These are phyloP conservation scores for Agrocybe pediades DNA, from an alignment of 768 basidiomycete genomes.

Conservation along the genomic window DNA sequence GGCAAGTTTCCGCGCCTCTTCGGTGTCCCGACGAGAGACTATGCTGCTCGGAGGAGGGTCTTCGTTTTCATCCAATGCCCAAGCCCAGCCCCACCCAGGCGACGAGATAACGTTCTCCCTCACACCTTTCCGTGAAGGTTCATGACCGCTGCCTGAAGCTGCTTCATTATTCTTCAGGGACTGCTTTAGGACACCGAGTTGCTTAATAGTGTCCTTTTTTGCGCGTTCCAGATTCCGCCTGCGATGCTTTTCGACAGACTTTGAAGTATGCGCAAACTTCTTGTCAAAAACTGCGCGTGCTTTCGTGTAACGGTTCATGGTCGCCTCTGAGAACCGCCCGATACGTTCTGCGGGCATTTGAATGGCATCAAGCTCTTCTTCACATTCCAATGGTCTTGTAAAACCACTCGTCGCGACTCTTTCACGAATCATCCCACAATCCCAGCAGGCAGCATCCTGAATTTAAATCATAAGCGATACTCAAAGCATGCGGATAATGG, in stretches of 20 bases:
- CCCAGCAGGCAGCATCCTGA: constrained; percentile 39
- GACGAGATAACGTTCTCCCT: constrained; percentile 42
- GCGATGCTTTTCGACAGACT: constrained; percentile 68
- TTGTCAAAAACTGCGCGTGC: constrained; percentile 61
- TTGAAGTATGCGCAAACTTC: constrained; percentile 61
- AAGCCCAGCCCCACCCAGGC: constrained; percentile 78
- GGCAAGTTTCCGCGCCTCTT: constrained; percentile 73
- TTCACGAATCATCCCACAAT: constrained; percentile 84
- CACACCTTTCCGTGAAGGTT: constrained; percentile 10
- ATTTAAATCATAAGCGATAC: background rate
- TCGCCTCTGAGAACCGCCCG: constrained; percentile 74
- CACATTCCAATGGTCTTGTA: constrained; percentile 80
- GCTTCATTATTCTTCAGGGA: constrained; percentile 29
- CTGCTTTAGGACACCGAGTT: constrained; percentile 51
- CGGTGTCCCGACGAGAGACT: constrained; percentile 85
- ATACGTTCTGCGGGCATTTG: constrained; percentile 64
- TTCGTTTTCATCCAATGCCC: constrained; percentile 81
- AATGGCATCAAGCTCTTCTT: constrained; percentile 65
- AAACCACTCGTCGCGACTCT: constrained; percentile 81
- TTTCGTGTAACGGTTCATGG: constrained; percentile 75
- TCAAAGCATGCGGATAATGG: background rate
- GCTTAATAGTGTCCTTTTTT: constrained; percentile 59
- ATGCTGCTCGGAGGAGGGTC: constrained; percentile 91
- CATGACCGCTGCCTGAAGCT: background rate
- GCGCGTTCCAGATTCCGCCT: constrained; percentile 64